These are phyloP conservation scores for Cutaneotrichosporon mucoides DNA, from an alignment of 1,284 basidiomycete species.

Conservation along the genomic window DNA sequence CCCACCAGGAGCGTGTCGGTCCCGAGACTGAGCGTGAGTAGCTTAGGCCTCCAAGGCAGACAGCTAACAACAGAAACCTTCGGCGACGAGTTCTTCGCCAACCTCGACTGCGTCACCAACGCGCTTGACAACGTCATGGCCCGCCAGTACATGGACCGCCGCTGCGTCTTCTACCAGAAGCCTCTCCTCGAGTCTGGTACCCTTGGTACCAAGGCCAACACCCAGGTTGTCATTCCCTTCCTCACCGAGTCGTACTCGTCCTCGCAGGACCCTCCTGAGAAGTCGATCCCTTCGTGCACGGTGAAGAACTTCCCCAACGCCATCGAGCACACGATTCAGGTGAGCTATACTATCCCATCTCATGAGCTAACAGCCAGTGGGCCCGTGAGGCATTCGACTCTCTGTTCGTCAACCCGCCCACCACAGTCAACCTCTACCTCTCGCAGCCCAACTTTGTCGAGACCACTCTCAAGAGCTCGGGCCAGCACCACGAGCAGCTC, in stretches of 20 bases:
- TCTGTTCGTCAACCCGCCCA: slow-evolving; percentile 88
- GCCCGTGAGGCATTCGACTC: slow-evolving; percentile 89
- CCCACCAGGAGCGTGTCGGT: slow-evolving; percentile 92
- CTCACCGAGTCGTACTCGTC: slow-evolving; percentile 97
- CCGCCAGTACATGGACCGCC: slow-evolving; percentile 97
- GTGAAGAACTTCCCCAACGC: slow-evolving; percentile 99
- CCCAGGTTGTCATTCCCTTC: slow-evolving; percentile 92
- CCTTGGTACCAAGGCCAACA: slow-evolving; percentile 97
- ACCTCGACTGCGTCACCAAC: slow-evolving; percentile 95
- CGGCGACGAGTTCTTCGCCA: slow-evolving; percentile 80
- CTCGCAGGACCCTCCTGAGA: slow-evolving; percentile 98
- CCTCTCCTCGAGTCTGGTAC: slow-evolving; percentile 97
- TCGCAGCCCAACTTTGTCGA: slow-evolving; percentile 96
- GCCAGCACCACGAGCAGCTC: slow-evolving; percentile 84
- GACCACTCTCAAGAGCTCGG: slow-evolving; percentile 80
- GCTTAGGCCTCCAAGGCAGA: no score
- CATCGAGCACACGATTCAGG: slow-evolving; percentile 89
- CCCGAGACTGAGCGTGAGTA: slow-evolving; percentile 81
- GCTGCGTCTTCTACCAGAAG: slow-evolving; percentile 96
- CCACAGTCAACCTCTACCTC: slow-evolving; percentile 94
- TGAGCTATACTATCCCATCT: no score
- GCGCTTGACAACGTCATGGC: slow-evolving; percentile 98
- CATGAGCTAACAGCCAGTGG: slow-evolving; percentile 62
- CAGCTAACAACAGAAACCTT: slow-evolving; percentile 67
- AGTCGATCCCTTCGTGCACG: slow-evolving; percentile 95